Conservation (phyloP, 2,329 filamentous ascomycete species). For the Cytospora piceae region DNA sequence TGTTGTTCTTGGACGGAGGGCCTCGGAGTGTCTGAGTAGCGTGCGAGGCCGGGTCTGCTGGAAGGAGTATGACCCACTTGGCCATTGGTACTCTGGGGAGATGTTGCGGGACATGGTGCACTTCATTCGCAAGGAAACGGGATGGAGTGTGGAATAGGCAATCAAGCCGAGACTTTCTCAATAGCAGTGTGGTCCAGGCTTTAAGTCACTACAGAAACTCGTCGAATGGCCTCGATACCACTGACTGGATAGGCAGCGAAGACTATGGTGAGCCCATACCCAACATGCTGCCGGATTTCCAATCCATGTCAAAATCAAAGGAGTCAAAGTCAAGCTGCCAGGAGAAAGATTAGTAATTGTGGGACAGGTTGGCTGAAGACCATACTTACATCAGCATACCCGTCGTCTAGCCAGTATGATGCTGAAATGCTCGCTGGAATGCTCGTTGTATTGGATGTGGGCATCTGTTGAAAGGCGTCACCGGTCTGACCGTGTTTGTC, state of each 20-base stretch:
- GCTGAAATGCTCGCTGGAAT: too few species aligned
- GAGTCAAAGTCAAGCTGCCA: neutral
- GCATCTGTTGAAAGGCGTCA: too few species aligned
- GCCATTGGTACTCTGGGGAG: constrained; percentile 49
- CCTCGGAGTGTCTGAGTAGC: neutral
- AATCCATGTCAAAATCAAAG: neutral
- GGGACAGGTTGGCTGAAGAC: neutral
- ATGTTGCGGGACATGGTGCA: constrained; percentile 45
- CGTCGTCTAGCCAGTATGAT: neutral
- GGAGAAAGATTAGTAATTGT: neutral
- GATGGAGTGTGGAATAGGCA: too few species aligned
- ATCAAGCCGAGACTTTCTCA: too few species aligned
- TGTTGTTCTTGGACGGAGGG: constrained; percentile 3
- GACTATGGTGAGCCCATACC: neutral
- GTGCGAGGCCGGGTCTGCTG: neutral
- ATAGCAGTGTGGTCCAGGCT: too few species aligned
- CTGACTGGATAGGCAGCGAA: neutral
- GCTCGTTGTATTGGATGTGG: neutral
- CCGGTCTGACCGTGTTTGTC: too few species aligned
- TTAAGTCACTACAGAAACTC: too few species aligned
- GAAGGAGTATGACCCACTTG: constrained; percentile 43
- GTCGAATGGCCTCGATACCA: neutral
- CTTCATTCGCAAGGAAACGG: constrained; percentile 32
- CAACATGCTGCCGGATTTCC: neutral
- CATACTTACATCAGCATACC: neutral